Evolutionary conservation across 2,329 filamentous ascomycete genomes (phyloP).

Genomic region (Sporothrix brunneoviolacea): DNA sequence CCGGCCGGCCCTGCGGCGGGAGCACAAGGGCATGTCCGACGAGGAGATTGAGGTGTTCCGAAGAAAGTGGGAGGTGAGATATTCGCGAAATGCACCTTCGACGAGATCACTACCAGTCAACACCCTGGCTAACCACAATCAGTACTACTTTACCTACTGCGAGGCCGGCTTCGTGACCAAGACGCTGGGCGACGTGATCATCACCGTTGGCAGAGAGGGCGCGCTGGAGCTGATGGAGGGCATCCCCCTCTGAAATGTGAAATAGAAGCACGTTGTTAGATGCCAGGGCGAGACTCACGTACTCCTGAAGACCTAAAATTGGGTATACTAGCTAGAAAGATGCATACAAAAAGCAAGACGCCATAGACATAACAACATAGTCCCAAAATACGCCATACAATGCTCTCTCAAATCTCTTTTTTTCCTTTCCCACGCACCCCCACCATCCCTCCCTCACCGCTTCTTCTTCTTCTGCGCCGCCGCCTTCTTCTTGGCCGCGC

Average conservation of each 20-base stretch:
- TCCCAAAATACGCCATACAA: too few relatives aligned
- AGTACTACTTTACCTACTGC: conserved; percentile 71
- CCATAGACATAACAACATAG: too few relatives aligned
- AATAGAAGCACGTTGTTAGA: background rate
- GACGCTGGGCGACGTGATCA: conserved; percentile 65
- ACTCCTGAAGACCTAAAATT: too few relatives aligned
- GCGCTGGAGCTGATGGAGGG: conserved; percentile 62
- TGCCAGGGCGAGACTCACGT: too few relatives aligned
- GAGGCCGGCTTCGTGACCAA: conserved; percentile 68
- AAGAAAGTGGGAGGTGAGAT: conserved; percentile 63
- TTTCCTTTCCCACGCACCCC: too few relatives aligned
- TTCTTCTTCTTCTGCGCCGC: conserved; percentile 35
- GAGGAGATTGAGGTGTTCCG: conserved; percentile 60
- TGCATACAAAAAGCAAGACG: too few relatives aligned
- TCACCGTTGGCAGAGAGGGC: conserved; percentile 61
- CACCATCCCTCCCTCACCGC: conserved; percentile 16
- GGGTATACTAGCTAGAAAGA: too few relatives aligned
- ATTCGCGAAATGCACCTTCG: too few relatives aligned
- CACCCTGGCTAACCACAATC: background rate
- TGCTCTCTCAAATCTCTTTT: too few relatives aligned
- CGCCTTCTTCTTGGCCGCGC: conserved; percentile 28
- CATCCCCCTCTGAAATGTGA: conserved; percentile 44
- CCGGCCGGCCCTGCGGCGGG: conserved; percentile 48
- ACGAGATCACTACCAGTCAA: too few relatives aligned
- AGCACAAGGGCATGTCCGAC: conserved; percentile 54